Percentiles rank a stretch among this genome's conserved stretches.
phyloP scores from a whole-genome alignment of 2,329 filamentous ascomycete genomes.

The Fusarium papillatum region DNA sequence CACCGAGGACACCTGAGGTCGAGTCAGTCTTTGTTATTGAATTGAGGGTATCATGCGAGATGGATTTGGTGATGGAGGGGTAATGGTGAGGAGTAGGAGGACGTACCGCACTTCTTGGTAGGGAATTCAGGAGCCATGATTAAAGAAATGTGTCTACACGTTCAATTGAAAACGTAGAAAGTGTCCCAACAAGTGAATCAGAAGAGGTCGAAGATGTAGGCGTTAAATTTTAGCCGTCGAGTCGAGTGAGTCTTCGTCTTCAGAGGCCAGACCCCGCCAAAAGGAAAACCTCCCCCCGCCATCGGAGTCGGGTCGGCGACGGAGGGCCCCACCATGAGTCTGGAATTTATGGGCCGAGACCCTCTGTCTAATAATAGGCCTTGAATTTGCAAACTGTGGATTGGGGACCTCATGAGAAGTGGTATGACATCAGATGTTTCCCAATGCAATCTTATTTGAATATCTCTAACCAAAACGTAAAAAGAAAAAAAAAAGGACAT shows the following conservation, averaged over 20 bases:
- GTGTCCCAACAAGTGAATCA: neutral
- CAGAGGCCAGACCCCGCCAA: conserved; percentile 43
- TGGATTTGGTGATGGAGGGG: conserved; percentile 23
- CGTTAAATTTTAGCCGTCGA: conserved; percentile 38
- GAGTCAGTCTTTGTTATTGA: conserved; percentile 2
- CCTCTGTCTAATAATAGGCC: conserved; percentile 27
- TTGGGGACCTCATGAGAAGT: neutral
- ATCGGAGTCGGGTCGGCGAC: conserved; percentile 46
- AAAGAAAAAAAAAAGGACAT: conserved; percentile 9
- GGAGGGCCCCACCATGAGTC: conserved; percentile 13
- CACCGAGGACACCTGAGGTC: conserved; percentile 80
- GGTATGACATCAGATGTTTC: conserved; percentile 20
- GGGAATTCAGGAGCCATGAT: conserved; percentile 60
- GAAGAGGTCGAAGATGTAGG: conserved; percentile 6
- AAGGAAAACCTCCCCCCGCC: conserved; percentile 44
- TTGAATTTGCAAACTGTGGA: conserved; percentile 12
- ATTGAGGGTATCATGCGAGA: neutral
- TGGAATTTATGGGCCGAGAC: conserved; percentile 25
- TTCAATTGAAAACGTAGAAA: neutral
- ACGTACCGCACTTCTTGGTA: conserved; percentile 71
- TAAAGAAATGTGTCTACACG: neutral
- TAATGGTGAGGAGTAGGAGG: conserved; percentile 1
- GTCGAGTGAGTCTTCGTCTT: conserved; percentile 31
- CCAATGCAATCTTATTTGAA: conserved; percentile 14
- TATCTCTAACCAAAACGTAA: neutral